Conservation (phyloP, 139 green algal species). For the Chlorella vulgaris region DNA sequence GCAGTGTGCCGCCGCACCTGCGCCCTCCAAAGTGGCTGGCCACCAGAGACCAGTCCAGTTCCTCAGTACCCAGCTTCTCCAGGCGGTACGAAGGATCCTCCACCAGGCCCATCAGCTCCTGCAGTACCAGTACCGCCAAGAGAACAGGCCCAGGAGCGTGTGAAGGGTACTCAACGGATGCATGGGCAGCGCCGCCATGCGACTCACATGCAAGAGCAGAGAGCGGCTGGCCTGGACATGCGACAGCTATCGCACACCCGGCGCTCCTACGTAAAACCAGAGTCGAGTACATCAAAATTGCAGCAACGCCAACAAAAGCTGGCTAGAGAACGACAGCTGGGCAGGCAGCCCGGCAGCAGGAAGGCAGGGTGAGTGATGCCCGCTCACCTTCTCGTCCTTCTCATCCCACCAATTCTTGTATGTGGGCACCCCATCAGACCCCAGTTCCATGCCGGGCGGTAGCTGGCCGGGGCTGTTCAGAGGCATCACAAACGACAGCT, state of each 20-base stretch:
- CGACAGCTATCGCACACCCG: too few species aligned
- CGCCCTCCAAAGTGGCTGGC: conserved; percentile 34
- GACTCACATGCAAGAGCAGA: too few species aligned
- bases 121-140: not conserved
- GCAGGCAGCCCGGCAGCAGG: not conserved
- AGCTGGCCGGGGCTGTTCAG: not conserved
- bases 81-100: conserved; percentile 26
- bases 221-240: too few species aligned
- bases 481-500: conserved; percentile 1
- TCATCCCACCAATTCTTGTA: conserved; percentile 57
- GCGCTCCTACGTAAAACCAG: too few species aligned
- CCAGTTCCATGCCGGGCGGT: not conserved
- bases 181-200: too few species aligned
- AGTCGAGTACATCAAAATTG: too few species aligned
- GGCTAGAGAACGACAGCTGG: not conserved
- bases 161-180: too few species aligned
- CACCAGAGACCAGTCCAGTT: conserved; percentile 41
- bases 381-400: conserved; percentile 39
- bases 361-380: not conserved
- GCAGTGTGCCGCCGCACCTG: not conserved
- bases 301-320: too few species aligned
- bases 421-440: not conserved
- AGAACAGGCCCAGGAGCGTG: not conserved
- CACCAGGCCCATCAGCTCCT: conserved; percentile 41
- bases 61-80: conserved; percentile 26